Base-by-base conservation (phyloP, 2,329 filamentous ascomycete genomes). In the Septoria linicola region DNA sequence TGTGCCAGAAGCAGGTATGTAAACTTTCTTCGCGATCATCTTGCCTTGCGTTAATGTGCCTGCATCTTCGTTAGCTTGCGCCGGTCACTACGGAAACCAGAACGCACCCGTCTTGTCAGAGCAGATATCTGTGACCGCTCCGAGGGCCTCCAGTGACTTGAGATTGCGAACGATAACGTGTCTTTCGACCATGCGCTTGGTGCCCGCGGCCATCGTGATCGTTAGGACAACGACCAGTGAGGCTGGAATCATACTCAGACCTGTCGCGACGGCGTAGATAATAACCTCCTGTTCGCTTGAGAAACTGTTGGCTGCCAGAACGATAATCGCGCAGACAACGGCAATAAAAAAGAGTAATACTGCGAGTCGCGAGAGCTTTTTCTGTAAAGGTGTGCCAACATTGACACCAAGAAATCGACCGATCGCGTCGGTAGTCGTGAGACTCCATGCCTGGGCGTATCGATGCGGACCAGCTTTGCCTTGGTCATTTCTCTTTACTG, bases 331-430 rank as follows among this genome's bases (percentile, higher is more conserved):
- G 53, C 83, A 84, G 11, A 87, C 60, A 7, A 88, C 78, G 1
- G 84, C 90, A 41, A 89, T 79, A 36, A 77, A 83, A 63, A 95
- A 93, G 1, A 95, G 80, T 2, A 89, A 67, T 40, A 92, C 82
- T 16, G 90, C 89, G 63, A 96, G 85, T 70, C 90, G 90, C 73
- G 87, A 89, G 44, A 95, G 77, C 64, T 88, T 91, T 58, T 85
- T 84, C 72, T 95, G 88, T 36, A 96, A 76, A 0, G 89, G 89
- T 1, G 89, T 95, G 41, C 89, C 89, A 48, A 87, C 78, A 48
- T 80, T 84, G 52, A 87, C 77, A 45, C 85, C 84, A 4, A 88
- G 73, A 63, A 88, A 85, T 21, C 76, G 73, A 3, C 80, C 82
- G 51, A 84, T 67, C 4, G 77, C 79, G 64, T 84, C 80, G 8